A percentile compares a stretch with the other conserved stretches of the same genome.
Evolutionary conservation across 345 rosid genomes (phyloP).

Genomic region (Eucalyptus brandiana): DNA sequence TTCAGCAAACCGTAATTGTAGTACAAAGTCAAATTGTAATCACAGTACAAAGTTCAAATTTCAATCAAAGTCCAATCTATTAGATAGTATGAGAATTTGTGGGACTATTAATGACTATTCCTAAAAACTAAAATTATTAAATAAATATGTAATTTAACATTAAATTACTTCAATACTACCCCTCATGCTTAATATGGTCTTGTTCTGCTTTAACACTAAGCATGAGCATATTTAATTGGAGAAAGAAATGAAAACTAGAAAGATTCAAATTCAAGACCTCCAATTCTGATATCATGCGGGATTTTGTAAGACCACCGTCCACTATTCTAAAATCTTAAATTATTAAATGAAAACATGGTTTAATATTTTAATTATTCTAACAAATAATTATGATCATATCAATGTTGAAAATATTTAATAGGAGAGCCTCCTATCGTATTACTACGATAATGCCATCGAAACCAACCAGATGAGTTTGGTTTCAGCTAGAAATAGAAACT

Average conservation of each 20-base stretch:
- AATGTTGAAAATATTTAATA: not conserved
- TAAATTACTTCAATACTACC: too few relatives aligned
- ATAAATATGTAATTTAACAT: accelerated
- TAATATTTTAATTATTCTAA: too few relatives aligned
- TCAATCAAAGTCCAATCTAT: not conserved
- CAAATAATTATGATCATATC: not conserved
- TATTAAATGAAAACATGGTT: accelerated
- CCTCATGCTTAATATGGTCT: too few relatives aligned
- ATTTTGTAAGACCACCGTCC: accelerated
- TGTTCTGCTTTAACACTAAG: too few relatives aligned
- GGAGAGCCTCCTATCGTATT: not conserved
- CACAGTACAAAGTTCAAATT: not conserved
- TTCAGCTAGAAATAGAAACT: not conserved
- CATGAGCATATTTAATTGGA: too few relatives aligned
- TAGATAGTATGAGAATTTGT: too few relatives aligned
- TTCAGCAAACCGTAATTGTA: not conserved
- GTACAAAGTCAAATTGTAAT: not conserved
- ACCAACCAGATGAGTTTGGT: not conserved
- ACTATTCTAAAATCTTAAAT: too few relatives aligned
- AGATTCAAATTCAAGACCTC: accelerated
- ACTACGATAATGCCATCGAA: not conserved
- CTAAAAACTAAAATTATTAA: too few relatives aligned
- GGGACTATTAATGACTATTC: too few relatives aligned
- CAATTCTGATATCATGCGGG: accelerated
- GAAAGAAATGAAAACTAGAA: too few relatives aligned